Evolutionary conservation across 2,329 filamentous ascomycete species (phyloP).

Genomic region (Lizonia empirigonia): DNA sequence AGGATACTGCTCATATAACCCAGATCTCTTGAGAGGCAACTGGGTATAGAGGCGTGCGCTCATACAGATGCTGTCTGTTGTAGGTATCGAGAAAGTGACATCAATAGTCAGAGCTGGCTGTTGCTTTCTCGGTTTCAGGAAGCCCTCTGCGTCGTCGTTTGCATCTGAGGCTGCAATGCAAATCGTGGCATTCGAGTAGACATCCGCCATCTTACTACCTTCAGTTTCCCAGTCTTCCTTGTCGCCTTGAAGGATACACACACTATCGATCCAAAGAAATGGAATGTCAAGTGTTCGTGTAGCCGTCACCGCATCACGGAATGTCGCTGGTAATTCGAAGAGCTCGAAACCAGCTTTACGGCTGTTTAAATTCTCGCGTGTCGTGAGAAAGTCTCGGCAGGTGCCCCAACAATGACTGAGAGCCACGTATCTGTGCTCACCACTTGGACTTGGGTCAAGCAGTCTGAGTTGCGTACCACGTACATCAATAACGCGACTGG

Average conservation of each 20-base stretch:
- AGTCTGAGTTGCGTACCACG: not conserved
- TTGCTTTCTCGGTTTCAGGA: not conserved
- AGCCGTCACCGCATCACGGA: slow-evolving; percentile 25
- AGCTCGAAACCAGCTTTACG: not conserved
- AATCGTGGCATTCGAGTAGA: slow-evolving; percentile 2
- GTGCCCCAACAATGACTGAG: slow-evolving; percentile 16
- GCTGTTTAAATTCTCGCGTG: not conserved
- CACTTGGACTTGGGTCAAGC: not conserved
- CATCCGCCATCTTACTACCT: slow-evolving; percentile 3
- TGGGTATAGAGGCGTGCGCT: not conserved
- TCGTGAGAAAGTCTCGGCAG: not conserved
- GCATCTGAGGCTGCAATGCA: slow-evolving; percentile 9
- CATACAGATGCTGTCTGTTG: not conserved
- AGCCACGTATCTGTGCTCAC: not conserved
- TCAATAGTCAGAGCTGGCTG: not conserved
- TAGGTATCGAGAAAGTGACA: not conserved
- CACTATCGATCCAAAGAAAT: slow-evolving; percentile 26
- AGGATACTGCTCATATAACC: too few species aligned
- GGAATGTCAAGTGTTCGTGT: slow-evolving; percentile 19
- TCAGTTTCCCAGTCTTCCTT: slow-evolving; percentile 8
- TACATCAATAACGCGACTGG: not conserved
- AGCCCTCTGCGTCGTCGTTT: slow-evolving; percentile 1
- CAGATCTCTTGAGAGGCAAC: not conserved
- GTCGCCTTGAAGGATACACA: slow-evolving; percentile 8
- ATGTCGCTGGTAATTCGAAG: slow-evolving; percentile 19